Percentiles rank a stretch among this genome's conserved stretches.
These are phyloP conservation scores for Datisca glomerata DNA, from an alignment of 306 rosid species.

Conservation along the genomic window DNA sequence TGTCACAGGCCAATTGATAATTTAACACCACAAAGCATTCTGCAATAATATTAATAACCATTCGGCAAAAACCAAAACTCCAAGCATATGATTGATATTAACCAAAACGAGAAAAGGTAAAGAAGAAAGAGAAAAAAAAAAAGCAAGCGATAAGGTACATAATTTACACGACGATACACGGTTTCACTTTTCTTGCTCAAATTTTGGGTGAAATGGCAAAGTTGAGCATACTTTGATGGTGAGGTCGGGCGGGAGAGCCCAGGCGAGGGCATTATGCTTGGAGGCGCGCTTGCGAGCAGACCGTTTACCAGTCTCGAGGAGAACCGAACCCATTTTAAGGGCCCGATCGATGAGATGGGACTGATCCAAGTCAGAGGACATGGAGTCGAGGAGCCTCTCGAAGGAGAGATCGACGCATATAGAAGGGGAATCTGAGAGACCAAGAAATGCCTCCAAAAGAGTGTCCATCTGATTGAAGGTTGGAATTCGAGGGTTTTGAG, in stretches of 20 bases:
- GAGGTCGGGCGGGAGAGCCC: slow-evolving; percentile 94
- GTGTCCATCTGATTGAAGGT: slow-evolving; percentile 27
- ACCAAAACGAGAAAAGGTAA: too few species aligned
- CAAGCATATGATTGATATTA: too few species aligned
- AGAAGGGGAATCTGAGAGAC: slow-evolving; percentile 39
- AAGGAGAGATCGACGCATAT: slow-evolving; percentile 60
- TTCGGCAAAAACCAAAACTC: too few species aligned
- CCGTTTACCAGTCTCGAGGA: slow-evolving; percentile 70
- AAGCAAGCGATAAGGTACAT: too few species aligned
- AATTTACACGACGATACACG: too few species aligned
- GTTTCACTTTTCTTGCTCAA: too few species aligned
- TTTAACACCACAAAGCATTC: too few species aligned
- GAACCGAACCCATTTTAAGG: slow-evolving; percentile 48
- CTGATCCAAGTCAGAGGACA: slow-evolving; percentile 48
- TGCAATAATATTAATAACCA: too few species aligned
- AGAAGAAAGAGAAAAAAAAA: too few species aligned
- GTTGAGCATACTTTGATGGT: slow-evolving; percentile 51
- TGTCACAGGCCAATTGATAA: too few species aligned
- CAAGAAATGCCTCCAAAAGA: slow-evolving; percentile 43
- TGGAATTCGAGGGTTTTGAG: slow-evolving; percentile 53
- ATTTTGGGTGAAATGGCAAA: not conserved
- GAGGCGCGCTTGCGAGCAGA: slow-evolving; percentile 74
- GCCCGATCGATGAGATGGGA: slow-evolving; percentile 78
- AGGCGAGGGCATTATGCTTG: slow-evolving; percentile 57
- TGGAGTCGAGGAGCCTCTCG: slow-evolving; percentile 61